Evolutionary conservation across 2,329 filamentous ascomycete species (phyloP).

Genomic region (Colletotrichum trifolii): DNA sequence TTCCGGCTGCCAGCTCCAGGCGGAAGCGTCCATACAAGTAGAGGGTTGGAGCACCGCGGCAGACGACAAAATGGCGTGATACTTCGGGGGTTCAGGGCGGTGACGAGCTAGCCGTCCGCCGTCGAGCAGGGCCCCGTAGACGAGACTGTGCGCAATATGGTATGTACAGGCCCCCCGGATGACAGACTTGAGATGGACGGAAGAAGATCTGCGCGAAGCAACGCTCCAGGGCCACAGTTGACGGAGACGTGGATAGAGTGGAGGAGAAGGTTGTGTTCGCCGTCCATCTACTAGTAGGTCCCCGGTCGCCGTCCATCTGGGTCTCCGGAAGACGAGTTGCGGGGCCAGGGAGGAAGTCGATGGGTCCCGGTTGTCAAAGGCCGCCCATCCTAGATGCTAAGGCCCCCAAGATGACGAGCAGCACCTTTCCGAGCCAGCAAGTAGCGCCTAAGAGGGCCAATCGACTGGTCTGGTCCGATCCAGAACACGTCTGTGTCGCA

Average conservation of each 20-base stretch:
- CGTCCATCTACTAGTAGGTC: conserved; percentile 1
- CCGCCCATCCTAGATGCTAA: conserved; percentile 1
- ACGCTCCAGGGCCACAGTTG: conserved; percentile 13
- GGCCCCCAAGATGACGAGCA: conserved; percentile 24
- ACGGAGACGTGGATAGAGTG: conserved; percentile 18
- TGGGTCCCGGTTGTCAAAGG: conserved; percentile 15
- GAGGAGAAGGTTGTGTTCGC: conserved; percentile 2
- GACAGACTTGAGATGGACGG: conserved; percentile 29
- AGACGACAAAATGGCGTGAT: conserved; percentile 34
- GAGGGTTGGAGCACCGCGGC: conserved; percentile 8
- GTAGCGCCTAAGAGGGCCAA: neutral
- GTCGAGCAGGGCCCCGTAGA: conserved; percentile 12
- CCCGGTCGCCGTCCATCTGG: neutral
- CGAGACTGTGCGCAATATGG: conserved; percentile 26
- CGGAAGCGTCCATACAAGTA: too few relatives aligned
- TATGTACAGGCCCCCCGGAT: conserved; percentile 13
- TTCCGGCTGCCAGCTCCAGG: too few relatives aligned
- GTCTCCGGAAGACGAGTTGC: neutral
- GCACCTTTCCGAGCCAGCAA: conserved; percentile 1
- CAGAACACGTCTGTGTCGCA: neutral
- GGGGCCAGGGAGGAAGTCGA: conserved; percentile 11
- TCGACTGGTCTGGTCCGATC: conserved; percentile 20
- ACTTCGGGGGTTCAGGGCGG: conserved; percentile 30
- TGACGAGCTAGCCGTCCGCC: conserved; percentile 20
- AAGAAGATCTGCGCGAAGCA: conserved; percentile 29